These are phyloP conservation scores for Leccinum rimulosum DNA, from an alignment of 768 basidiomycete species.

Conservation along the genomic window DNA sequence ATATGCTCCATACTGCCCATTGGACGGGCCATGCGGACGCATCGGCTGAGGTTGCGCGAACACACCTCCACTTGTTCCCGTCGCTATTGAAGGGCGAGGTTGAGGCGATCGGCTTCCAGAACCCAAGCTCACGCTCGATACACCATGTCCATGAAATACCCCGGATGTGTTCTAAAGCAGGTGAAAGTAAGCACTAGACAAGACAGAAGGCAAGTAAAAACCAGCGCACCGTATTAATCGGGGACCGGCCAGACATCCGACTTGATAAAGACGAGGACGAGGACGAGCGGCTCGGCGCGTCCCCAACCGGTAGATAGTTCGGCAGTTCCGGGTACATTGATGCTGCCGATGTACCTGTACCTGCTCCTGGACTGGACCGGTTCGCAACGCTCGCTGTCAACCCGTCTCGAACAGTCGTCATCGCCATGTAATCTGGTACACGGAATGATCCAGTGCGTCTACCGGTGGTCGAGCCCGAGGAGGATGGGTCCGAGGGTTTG, in stretches of 20 bases:
- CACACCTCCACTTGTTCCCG: conserved; percentile 4
- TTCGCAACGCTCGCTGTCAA: conserved; percentile 24
- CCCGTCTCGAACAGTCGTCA: conserved; percentile 31
- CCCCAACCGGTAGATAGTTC: conserved; percentile 20
- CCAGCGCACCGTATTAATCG: conserved; percentile 26
- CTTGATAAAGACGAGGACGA: conserved; percentile 34
- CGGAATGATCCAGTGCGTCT: conserved; percentile 23
- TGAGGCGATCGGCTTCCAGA: conserved; percentile 20
- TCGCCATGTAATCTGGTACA: conserved; percentile 33
- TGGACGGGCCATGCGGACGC: conserved; percentile 13
- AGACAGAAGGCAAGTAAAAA: conserved; percentile 1
- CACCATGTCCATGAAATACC: conserved; percentile 19
- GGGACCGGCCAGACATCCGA: conserved; percentile 31
- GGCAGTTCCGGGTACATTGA: conserved; percentile 26
- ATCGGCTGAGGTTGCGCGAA: conserved; percentile 27
- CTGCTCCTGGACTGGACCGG: conserved; percentile 14
- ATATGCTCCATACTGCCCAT: conserved; percentile 22
- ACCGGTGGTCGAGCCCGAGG: conserved; percentile 2
- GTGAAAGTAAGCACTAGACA: conserved; percentile 6
- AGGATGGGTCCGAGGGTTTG: conserved; percentile 13
- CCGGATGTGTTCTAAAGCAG: conserved; percentile 23
- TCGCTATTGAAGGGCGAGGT: conserved; percentile 13
- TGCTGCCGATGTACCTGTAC: conserved; percentile 5
- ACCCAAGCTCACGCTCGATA: conserved; percentile 8
- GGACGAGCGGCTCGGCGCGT: conserved; percentile 31